These are phyloP conservation scores for Sporopachydermia cereana DNA, from an alignment of 1,139 yeast genomes.

Conservation along the genomic window DNA sequence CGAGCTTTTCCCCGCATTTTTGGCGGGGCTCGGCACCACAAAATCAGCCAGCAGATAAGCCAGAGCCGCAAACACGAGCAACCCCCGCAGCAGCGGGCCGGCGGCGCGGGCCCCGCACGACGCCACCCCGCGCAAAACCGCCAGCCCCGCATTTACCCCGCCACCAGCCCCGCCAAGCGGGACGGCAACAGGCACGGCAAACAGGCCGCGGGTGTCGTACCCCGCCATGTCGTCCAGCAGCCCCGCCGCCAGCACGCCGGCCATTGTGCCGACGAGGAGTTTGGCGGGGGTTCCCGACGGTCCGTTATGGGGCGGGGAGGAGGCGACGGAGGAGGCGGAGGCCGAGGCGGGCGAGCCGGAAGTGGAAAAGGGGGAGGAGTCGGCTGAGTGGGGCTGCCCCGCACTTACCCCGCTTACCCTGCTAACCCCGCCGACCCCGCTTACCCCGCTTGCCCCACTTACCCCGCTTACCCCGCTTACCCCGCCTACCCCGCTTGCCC, in stretches of 20 bases:
- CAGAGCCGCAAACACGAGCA: conserved; percentile 21
- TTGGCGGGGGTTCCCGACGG: too few relatives aligned
- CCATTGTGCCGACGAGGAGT: conserved; percentile 27
- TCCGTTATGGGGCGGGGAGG: neutral
- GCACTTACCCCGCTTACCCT: neutral
- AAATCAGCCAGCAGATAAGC: conserved; percentile 20
- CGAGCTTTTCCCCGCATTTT: neutral
- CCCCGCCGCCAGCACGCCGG: conserved; percentile 27
- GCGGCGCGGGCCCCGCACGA: conserved; percentile 11
- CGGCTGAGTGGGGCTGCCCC: neutral
- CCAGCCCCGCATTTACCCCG: neutral
- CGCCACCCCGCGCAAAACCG: neutral
- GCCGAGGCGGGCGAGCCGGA: neutral
- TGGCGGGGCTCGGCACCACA: neutral
- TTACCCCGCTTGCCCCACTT: neutral
- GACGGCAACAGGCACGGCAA: conserved; percentile 22
- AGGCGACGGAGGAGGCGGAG: neutral
- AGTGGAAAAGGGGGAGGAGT: neutral
- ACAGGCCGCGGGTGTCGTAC: conserved; percentile 20
- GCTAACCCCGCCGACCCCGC: neutral
- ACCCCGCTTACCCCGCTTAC: neutral
- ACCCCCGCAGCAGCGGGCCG: conserved; percentile 14
- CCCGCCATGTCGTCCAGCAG: conserved; percentile 19
- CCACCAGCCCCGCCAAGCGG: conserved; percentile 10
- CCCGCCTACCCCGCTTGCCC: neutral